Base-by-base conservation (phyloP, 1,284 basidiomycete genomes). In the Amylostereum areolatum region DNA sequence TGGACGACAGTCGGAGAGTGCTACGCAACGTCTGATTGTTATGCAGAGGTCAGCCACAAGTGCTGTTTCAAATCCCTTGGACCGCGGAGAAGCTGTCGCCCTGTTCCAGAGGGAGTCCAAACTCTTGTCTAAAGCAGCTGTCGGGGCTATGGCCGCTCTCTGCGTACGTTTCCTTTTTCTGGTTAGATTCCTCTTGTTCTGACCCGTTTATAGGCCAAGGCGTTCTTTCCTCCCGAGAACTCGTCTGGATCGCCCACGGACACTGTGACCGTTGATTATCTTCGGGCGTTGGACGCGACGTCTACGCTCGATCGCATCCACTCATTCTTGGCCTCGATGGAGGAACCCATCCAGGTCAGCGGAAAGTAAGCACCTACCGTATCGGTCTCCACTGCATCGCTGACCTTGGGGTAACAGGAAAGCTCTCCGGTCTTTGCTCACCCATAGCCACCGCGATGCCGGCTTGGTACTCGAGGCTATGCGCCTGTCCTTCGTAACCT, bases 101-200 rank as follows among this genome's bases (percentile, higher is more conserved):
- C 77, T 79, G 52, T 87, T 88, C 64, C 85, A 83, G 60, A 80
- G 77, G 46, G 91, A 91, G 66, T 87, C 81, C 5, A 77, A 75
- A 51, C 62, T 81, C 49, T 70, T 91, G 49, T 94, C 90, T 3
- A 78, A 82, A 59, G 91, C 83, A 32, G 89, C 87, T 45, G 80
- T 88, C 11, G 87, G 90, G 43, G 89, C 91, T 4, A 75, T 95
- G 70, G 83, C 91, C n/a, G 81, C 89, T 5, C 77, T 97, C 53
- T 90, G 88, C 64, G 90, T 92, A 58, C 72, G 91, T 55, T 42
- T n/a, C 8, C 5, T 37, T 5, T 5, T 40, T 45, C 32, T 29
- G 34, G n/a, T n/a, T n/a, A n/a, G n/a, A n/a, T n/a, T n/a, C n/a
- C n/a, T n/a, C n/a, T n/a, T n/a, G 37, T 48, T 29, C 18, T n/a